These are phyloP conservation scores for Ustulina deusta DNA, from an alignment of 2,329 filamentous ascomycete genomes.

Conservation along the genomic window DNA sequence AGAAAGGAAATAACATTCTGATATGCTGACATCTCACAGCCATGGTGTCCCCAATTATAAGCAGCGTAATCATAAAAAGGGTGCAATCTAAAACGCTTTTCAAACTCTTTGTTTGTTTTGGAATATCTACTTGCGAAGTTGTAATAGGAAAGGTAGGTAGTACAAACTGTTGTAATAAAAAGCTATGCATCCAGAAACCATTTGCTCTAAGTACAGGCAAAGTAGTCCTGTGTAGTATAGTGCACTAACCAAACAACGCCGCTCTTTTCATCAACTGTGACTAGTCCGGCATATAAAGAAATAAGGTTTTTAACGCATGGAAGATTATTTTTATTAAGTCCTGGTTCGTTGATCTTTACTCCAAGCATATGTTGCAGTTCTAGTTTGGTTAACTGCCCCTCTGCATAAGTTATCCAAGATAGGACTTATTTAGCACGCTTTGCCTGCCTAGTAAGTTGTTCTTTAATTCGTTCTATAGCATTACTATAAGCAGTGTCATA, in stretches of 20 bases:
- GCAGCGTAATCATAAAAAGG: slow-evolving; percentile 28
- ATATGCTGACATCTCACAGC: neutral
- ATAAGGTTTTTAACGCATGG: slow-evolving; percentile 52
- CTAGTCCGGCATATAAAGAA: slow-evolving; percentile 57
- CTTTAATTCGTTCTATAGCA: slow-evolving; percentile 58
- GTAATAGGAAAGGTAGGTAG: slow-evolving; percentile 23
- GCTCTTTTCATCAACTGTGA: slow-evolving; percentile 56
- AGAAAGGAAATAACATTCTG: slow-evolving; percentile 21
- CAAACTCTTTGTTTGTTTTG: neutral
- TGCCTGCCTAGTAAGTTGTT: slow-evolving; percentile 49
- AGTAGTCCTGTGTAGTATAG: slow-evolving; percentile 61
- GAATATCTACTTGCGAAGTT: slow-evolving; percentile 12
- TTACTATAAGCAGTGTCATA: slow-evolving; percentile 57
- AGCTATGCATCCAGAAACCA: slow-evolving; percentile 51
- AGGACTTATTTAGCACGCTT: slow-evolving; percentile 55
- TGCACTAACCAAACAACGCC: slow-evolving; percentile 59
- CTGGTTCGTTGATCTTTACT: slow-evolving; percentile 45
- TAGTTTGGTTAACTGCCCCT: slow-evolving; percentile 48
- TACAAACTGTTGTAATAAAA: slow-evolving; percentile 20
- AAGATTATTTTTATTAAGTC: slow-evolving; percentile 54
- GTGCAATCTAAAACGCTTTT: slow-evolving; percentile 7
- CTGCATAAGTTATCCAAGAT: slow-evolving; percentile 56
- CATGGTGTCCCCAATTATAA: slow-evolving; percentile 26
- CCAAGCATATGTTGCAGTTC: slow-evolving; percentile 60
- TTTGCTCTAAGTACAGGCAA: slow-evolving; percentile 48